Conservation (phyloP, 2,329 filamentous ascomycete genomes). For the Claviceps maximensis region DNA sequence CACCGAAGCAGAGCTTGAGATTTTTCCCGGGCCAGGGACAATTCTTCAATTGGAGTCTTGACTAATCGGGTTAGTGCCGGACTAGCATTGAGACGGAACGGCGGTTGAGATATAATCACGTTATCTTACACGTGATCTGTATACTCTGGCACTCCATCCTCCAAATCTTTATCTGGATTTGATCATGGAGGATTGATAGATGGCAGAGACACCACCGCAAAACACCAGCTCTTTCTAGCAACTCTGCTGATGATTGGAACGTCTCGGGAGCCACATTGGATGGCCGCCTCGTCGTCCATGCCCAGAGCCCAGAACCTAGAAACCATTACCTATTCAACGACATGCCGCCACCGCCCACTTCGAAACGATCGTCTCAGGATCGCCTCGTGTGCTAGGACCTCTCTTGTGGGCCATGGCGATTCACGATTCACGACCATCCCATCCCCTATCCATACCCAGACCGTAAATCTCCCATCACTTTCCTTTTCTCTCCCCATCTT, state of each 20-base stretch:
- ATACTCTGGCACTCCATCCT: not conserved
- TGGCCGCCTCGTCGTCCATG: no score
- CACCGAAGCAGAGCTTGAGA: conserved; percentile 13
- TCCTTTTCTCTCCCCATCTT: not conserved
- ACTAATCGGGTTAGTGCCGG: conserved; percentile 5
- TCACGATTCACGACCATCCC: not conserved
- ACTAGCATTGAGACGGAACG: not conserved
- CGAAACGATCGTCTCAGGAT: conserved; percentile 10
- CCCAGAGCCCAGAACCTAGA: no score
- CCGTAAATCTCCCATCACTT: not conserved
- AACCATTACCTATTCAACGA: not conserved
- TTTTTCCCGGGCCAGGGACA: conserved; percentile 17
- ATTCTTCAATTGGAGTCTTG: conserved; percentile 4
- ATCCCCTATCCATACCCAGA: not conserved
- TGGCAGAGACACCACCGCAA: no score
- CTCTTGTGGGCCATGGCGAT: not conserved
- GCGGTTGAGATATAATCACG: not conserved
- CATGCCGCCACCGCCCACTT: not conserved
- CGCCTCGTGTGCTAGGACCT: conserved; percentile 5
- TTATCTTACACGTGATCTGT: not conserved
- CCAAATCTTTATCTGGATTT: not conserved
- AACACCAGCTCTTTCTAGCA: no score
- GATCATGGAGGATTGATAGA: no score
- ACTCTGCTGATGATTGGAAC: no score
- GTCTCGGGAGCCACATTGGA: no score